Conservation (phyloP, 768 basidiomycete genomes). For the Daedalea quercina region DNA sequence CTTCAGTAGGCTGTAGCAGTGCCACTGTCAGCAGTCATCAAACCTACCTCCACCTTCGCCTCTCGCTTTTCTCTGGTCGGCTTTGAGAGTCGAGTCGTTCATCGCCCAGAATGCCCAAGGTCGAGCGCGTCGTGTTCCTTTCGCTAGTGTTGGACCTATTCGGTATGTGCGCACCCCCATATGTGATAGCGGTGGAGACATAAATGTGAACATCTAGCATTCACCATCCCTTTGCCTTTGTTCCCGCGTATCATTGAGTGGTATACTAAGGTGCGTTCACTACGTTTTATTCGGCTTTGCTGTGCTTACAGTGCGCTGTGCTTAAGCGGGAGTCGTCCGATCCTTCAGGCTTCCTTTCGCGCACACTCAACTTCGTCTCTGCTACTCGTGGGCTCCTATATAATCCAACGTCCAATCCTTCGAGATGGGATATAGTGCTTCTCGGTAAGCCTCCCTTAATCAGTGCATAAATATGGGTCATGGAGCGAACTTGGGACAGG, state of each 20-base stretch:
- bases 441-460: conserved; percentile 47
- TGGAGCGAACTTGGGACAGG: conserved; percentile 29
- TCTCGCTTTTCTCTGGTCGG: background rate
- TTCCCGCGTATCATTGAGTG: conserved; percentile 97
- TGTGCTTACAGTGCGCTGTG: background rate
- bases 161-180: conserved; percentile 32
- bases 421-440: conserved; percentile 90
- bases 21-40: background rate
- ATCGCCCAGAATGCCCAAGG: conserved; percentile 41
- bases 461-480: background rate
- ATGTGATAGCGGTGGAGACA: background rate
- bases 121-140: conserved; percentile 82
- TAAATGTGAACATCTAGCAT: conserved; percentile 42
- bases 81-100: background rate
- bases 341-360: conserved; percentile 64
- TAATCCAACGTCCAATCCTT: conserved; percentile 49
- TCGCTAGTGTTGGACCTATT: conserved; percentile 88
- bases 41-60: background rate
- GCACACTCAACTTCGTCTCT: conserved; percentile 63
- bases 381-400: conserved; percentile 60
- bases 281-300: background rate
- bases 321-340: conserved; percentile 65
- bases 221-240: conserved; percentile 92
- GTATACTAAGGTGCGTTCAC: conserved; percentile 62
- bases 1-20: background rate